A percentile compares a stretch with the other conserved stretches of the same genome.
Conservation (phyloP, 2,329 filamentous ascomycete species). For the Colletotrichum sp. region DNA sequence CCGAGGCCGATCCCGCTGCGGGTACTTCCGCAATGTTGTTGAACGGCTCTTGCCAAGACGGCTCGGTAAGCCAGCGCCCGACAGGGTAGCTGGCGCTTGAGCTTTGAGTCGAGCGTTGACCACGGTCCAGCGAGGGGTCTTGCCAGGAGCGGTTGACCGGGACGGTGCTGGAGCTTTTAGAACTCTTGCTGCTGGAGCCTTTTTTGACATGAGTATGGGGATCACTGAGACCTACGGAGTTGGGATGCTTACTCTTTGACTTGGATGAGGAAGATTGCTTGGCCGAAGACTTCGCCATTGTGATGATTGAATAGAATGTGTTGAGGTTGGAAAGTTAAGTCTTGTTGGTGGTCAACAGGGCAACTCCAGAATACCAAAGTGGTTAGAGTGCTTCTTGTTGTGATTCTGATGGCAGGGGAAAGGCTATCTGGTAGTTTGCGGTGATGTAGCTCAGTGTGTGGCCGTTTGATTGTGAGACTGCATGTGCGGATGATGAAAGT, state of each 20-base stretch:
- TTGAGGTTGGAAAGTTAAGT: background rate
- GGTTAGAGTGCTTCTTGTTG: background rate
- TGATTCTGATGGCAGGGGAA: background rate
- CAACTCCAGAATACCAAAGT: rapidly evolving
- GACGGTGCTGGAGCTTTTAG: background rate
- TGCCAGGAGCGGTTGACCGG: constrained; percentile 10
- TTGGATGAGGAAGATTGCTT: constrained; percentile 1
- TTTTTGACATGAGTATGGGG: background rate
- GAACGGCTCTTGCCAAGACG: constrained; percentile 15
- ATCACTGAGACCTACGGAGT: background rate
- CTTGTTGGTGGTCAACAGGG: background rate
- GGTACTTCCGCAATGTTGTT: constrained; percentile 14
- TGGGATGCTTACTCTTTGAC: background rate
- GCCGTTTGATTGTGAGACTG: background rate
- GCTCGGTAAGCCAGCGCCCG: constrained; percentile 12
- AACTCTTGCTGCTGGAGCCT: background rate
- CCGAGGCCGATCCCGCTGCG: background rate
- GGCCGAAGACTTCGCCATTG: background rate
- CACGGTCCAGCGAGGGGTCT: background rate
- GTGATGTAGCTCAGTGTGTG: background rate
- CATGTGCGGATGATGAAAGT: background rate
- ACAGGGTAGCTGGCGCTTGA: background rate
- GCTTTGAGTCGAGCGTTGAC: background rate
- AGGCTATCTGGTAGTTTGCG: background rate
- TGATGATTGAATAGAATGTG: background rate